Evolutionary conservation across 2,329 filamentous ascomycete genomes (phyloP).

Genomic region (Monosporascus sp.): DNA sequence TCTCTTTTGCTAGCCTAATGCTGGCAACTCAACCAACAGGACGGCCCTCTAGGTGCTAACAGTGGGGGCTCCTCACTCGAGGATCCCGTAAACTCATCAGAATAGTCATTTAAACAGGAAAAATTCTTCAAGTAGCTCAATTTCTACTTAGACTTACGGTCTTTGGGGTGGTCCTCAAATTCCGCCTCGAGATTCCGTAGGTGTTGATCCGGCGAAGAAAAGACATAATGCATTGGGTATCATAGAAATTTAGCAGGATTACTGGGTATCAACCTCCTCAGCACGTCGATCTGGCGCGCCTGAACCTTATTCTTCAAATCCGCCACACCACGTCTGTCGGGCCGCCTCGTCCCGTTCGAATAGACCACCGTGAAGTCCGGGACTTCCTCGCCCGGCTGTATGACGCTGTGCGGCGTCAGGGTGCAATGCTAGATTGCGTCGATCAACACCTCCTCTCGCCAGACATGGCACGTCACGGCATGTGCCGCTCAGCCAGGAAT

Average conservation of each 20-base stretch:
- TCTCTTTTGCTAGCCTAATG: too few relatives aligned
- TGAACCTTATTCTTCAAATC: slow-evolving; percentile 60
- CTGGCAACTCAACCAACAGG: too few relatives aligned
- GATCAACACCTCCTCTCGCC: not conserved
- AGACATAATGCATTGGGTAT: slow-evolving; percentile 6
- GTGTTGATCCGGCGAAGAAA: too few relatives aligned
- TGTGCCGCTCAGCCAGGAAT: not conserved
- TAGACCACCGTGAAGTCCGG: slow-evolving; percentile 67
- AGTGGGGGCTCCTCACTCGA: too few relatives aligned
- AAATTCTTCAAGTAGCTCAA: too few relatives aligned
- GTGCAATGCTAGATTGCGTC: slow-evolving; percentile 55
- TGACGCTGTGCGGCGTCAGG: slow-evolving; percentile 57
- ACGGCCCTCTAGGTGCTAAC: too few relatives aligned
- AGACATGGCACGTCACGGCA: too few relatives aligned
- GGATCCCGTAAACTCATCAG: too few relatives aligned
- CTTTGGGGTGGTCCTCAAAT: too few relatives aligned
- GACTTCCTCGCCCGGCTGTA: slow-evolving; percentile 53
- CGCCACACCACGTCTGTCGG: slow-evolving; percentile 55
- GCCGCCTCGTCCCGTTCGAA: slow-evolving; percentile 54
- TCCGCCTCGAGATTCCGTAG: too few relatives aligned
- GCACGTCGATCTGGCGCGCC: slow-evolving; percentile 61
- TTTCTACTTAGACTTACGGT: too few relatives aligned
- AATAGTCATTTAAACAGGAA: too few relatives aligned
- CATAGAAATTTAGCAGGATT: slow-evolving; percentile 49
- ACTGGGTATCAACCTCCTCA: slow-evolving; percentile 62